Conservation (phyloP, 2,329 filamentous ascomycete genomes). For the Fusarium coffeatum region DNA sequence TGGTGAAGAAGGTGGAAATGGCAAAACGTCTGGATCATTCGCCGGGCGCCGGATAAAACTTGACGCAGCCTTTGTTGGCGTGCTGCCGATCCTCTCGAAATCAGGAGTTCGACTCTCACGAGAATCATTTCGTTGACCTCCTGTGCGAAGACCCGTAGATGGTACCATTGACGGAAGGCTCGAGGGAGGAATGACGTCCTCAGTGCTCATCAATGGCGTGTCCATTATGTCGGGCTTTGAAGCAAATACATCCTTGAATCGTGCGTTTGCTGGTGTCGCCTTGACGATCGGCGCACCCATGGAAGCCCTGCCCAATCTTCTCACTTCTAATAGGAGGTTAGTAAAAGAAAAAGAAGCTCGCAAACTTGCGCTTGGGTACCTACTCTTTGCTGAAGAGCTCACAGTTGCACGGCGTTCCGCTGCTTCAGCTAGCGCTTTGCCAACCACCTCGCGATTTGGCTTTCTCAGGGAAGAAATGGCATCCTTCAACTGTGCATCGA, state of each 20-base stretch:
- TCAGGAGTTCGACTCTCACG: slow-evolving; percentile 46
- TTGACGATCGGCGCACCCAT: slow-evolving; percentile 61
- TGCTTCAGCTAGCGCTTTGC: slow-evolving; percentile 74
- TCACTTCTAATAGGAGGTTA: slow-evolving; percentile 60
- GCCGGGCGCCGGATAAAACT: slow-evolving; percentile 48
- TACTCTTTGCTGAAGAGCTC: slow-evolving; percentile 61
- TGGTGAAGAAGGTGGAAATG: slow-evolving; percentile 54
- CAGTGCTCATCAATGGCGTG: slow-evolving; percentile 39
- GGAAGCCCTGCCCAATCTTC: slow-evolving; percentile 59
- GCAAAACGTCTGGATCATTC: slow-evolving; percentile 42
- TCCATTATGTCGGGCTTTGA: slow-evolving; percentile 43
- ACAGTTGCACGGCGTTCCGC: slow-evolving; percentile 69
- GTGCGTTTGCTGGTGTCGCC: slow-evolving; percentile 66
- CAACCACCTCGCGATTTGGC: slow-evolving; percentile 78
- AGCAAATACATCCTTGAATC: slow-evolving; percentile 64
- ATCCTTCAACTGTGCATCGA: slow-evolving; percentile 77
- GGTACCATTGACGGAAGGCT: slow-evolving; percentile 55
- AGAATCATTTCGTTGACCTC: slow-evolving; percentile 49
- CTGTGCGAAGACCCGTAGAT: slow-evolving; percentile 54
- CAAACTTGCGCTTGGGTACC: slow-evolving; percentile 41
- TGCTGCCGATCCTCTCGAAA: slow-evolving; percentile 48
- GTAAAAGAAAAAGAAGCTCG: slow-evolving; percentile 9
- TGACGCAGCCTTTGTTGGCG: slow-evolving; percentile 46
- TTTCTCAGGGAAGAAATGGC: slow-evolving; percentile 80
- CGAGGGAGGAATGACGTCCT: slow-evolving; percentile 53